Base-by-base conservation (phyloP, 352 stramenopile genomes). In the Phytophthora sp. region DNA sequence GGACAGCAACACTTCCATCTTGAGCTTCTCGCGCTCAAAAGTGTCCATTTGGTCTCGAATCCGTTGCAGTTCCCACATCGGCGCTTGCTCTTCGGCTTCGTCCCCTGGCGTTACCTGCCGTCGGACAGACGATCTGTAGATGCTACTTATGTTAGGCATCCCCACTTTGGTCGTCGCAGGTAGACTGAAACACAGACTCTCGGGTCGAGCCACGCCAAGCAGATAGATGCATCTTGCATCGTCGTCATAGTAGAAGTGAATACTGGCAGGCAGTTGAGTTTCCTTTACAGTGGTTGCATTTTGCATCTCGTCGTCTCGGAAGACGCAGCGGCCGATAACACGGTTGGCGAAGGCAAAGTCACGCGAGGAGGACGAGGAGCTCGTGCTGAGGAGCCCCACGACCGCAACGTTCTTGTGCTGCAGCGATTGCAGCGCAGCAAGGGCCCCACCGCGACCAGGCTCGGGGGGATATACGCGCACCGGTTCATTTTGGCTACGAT, bases 1-100 rank as follows among this genome's bases (percentile, higher is more conserved):
- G 65, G 87, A 76, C 31, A 93, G 58, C 23, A 93, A 56, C 33
- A 88, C 74, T 66, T 90, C 73, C 73, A 93, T 78, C 59, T 88
- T 90, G 47, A 84, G 71, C 31, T 71, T 79, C 63, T 90, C 79
- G 24, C 57, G 64, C 29, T 88, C 69, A 50, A 80, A 82, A 24
- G 29, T 47, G 0, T 60, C 59, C 18, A 82, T 18, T 21, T 69
- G 69, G 5, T 41, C 35, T 29, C 29, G 65, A 18, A 53, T 41
- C 24, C 27, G 73, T 15, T 65, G 66, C 50, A 5, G 30, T 33
- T 63, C 53, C 21, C 44, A 74, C 23, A 57, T 16, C n/a, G 35
- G 15, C 12, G 55, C 53, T 15, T 66, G 52, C 7, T 71, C 68
- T 50, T 66, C 50, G 29, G 29, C 18, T 24, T 63, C 23, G 6